Conservation (phyloP, 2,329 filamentous ascomycete genomes). For the Phaeophleospora eucalypticola region DNA sequence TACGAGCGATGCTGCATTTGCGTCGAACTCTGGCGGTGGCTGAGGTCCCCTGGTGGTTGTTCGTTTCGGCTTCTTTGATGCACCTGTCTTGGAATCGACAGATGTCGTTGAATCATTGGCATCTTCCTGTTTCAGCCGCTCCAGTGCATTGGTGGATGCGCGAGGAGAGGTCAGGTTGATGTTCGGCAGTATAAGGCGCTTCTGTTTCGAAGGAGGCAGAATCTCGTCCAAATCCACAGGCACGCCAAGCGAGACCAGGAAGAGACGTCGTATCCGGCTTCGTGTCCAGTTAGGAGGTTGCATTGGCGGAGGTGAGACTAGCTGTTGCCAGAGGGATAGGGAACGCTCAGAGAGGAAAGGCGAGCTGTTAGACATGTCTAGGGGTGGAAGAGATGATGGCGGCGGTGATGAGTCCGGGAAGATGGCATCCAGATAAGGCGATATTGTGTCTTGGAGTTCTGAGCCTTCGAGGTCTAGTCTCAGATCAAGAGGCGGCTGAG, state of each 20-base stretch:
- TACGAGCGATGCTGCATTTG: conserved; percentile 71
- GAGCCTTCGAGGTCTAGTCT: conserved; percentile 40
- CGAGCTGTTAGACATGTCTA: conserved; percentile 37
- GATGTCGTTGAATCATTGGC: conserved; percentile 31
- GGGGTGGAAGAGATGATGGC: conserved; percentile 23
- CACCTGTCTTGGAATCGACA: conserved; percentile 30
- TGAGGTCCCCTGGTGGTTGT: conserved; percentile 55
- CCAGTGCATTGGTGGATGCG: conserved; percentile 29
- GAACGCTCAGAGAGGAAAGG: conserved; percentile 82
- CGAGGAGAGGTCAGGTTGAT: conserved; percentile 47
- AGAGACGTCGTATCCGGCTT: conserved; percentile 87
- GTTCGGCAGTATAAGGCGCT: conserved; percentile 91
- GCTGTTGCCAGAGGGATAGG: conserved; percentile 90
- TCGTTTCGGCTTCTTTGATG: conserved; percentile 20
- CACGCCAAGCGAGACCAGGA: conserved; percentile 91
- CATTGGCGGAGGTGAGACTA: conserved; percentile 88
- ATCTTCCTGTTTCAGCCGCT: conserved; percentile 35
- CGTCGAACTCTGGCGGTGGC: conserved; percentile 70
- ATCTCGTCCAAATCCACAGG: conserved; percentile 97
- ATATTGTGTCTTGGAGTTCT: conserved; percentile 57
- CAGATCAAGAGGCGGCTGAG: conserved; percentile 29
- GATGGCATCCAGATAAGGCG: conserved; percentile 63
- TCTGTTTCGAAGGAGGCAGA: conserved; percentile 92
- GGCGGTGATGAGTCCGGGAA: conserved; percentile 52
- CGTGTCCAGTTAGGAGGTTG: conserved; percentile 98